phyloP scores from a whole-genome alignment of 805 yeast species.

The Hanseniaspora opuntiae region DNA sequence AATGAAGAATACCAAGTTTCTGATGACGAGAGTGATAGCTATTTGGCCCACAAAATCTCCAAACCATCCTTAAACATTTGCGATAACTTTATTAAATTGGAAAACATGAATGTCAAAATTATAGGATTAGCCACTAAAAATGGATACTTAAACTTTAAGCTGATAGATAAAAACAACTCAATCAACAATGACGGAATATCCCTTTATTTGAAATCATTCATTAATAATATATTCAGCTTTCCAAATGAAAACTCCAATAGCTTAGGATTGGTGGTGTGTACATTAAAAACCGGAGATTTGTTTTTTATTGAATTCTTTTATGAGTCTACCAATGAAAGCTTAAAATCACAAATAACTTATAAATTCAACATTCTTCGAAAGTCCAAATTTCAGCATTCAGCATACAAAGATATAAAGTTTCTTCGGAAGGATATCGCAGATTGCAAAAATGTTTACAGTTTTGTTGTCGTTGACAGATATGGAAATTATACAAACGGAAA shows the following conservation, averaged over 20 bases:
- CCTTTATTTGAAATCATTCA: not conserved
- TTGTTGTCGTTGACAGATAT: slow-evolving; percentile 9
- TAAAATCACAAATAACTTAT: not conserved
- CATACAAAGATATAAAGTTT: not conserved
- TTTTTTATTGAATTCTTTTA: slow-evolving; percentile 2
- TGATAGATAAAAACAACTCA: not conserved
- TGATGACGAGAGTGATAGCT: slow-evolving; percentile 6
- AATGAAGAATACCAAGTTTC: not conserved
- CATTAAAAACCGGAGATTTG: not conserved
- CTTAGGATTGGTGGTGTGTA: not conserved
- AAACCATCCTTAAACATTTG: not conserved
- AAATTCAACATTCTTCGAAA: slow-evolving; percentile 6
- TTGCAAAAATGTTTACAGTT: not conserved
- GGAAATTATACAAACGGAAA: slow-evolving; percentile 10
- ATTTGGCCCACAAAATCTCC: not conserved
- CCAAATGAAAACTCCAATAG: not conserved
- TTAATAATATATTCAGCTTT: not conserved
- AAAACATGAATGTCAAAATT: not conserved
- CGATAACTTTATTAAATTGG: not conserved
- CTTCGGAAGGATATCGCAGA: not conserved
- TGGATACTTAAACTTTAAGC: slow-evolving; percentile 9
- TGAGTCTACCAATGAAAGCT: not conserved
- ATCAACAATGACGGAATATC: slow-evolving; percentile 3
- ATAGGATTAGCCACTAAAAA: slow-evolving; percentile 3
- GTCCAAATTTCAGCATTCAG: slow-evolving; percentile 2